A percentile compares a stretch with the other conserved stretches of the same genome.
These are phyloP conservation scores for Candida jianshihensis DNA, from an alignment of 805 yeast genomes.

Conservation along the genomic window DNA sequence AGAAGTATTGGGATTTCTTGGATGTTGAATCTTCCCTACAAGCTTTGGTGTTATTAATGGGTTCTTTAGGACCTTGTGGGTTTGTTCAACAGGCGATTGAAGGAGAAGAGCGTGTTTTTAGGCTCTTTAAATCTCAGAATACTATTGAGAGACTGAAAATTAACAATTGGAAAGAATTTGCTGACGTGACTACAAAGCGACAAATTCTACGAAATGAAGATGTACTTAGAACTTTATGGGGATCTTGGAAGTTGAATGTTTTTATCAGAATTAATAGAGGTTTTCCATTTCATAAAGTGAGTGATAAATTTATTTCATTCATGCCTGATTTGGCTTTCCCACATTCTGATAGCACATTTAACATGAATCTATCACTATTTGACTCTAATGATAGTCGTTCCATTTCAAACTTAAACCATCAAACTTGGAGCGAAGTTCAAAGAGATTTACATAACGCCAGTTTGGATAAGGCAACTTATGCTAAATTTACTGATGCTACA, in stretches of 20 bases:
- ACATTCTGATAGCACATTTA: slow-evolving; percentile 15
- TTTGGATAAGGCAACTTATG: slow-evolving; percentile 2
- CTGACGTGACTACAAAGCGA: slow-evolving; percentile 23
- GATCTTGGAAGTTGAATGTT: slow-evolving; percentile 29
- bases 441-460: slow-evolving; percentile 8
- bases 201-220: slow-evolving; percentile 30
- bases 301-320: slow-evolving; percentile 20
- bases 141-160: slow-evolving; percentile 10
- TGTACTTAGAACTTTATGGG: slow-evolving; percentile 30
- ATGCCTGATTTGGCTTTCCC: slow-evolving; percentile 31
- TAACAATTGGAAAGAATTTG: slow-evolving; percentile 21
- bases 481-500: slow-evolving; percentile 22
- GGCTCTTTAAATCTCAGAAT: slow-evolving; percentile 13
- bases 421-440: slow-evolving; percentile 14
- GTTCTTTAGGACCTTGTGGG: slow-evolving; percentile 25
- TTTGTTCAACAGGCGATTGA: slow-evolving; percentile 22
- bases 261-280: slow-evolving; percentile 30
- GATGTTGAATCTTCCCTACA: slow-evolving; percentile 22
- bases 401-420: slow-evolving; percentile 8
- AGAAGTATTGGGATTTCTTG: slow-evolving; percentile 26
- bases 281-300: slow-evolving; percentile 24
- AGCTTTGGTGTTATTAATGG: slow-evolving; percentile 23
- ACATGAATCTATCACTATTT: slow-evolving; percentile 17
- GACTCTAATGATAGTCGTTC: slow-evolving; percentile 10
- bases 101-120: slow-evolving; percentile 20